Base-by-base conservation (phyloP, 2,329 filamentous ascomycete genomes). In the Ceratocystis albifundus region DNA sequence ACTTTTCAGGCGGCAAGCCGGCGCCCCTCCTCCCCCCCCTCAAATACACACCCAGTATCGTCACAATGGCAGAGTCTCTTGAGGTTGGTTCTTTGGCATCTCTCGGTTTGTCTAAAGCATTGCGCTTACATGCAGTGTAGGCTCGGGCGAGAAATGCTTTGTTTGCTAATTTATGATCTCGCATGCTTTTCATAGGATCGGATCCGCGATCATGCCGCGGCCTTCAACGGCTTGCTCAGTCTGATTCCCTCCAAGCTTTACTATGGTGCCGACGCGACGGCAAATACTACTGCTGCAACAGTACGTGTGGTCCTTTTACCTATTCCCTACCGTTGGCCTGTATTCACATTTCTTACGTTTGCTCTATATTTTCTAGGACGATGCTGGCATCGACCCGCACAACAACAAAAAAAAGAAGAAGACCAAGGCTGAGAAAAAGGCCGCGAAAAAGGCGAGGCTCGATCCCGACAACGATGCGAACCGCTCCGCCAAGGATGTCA, bases 181-280 rank as follows among this genome's bases (percentile, higher is more conserved):
- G 30, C 45, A 55, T 68, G 53, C 20, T 15, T 12, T 12, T 41
- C 25, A 63, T n/a, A 84, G 82, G 80, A 83, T 72, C 82, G 81
- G 70, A 76, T 84, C 71, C 80, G 80, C 74, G 78, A 78, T 69
- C 80, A 83, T 70, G 77, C 89, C 70, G 84, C 89, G 77, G 88
- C 90, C 70, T 96, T 96, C 73, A 88, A 95, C 76, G 90, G 90
- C 59, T 80, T 96, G 64, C 80, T 96, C 74, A 93, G 90, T 67
- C 80, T 96, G 69, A 96, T 95, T 68, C 90, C 92, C 50, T 90
- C 90, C 69, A 92, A 94, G 76, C 85, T 90, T 72, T 96, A 96
- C 77, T 96, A 95, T 72, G 89, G 87, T 66, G 86, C 92, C 74
- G 90, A 96, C 88, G 87, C 67, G 85, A 92, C 75, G 89, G 95